Evolutionary conservation across 768 basidiomycete species (phyloP).

Genomic region (Dioszegia hungarica): DNA sequence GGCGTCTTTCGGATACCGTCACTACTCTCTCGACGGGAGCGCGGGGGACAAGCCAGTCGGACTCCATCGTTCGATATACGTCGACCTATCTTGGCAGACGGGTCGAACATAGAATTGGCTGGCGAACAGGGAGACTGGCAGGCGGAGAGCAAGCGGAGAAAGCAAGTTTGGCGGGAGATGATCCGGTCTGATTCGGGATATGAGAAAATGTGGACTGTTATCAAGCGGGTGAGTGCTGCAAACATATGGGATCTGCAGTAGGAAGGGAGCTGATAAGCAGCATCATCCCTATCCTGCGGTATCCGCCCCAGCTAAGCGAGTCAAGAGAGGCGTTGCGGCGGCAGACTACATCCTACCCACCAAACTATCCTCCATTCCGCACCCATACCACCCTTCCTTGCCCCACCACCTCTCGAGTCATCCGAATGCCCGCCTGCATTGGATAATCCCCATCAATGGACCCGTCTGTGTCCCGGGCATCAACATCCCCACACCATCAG

Average conservation of each 20-base stretch:
- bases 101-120: too few species aligned
- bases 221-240: conserved; percentile 17
- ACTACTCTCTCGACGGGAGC: too few species aligned
- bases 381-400: conserved; percentile 35
- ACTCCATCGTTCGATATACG: too few species aligned
- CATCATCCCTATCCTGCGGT: conserved; percentile 6
- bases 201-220: conserved; percentile 10
- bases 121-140: conserved; percentile 2
- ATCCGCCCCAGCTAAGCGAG: too few species aligned
- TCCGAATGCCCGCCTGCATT: conserved; percentile 25
- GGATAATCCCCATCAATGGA: conserved; percentile 41
- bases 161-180: conserved; percentile 16
- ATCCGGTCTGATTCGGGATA: conserved; percentile 8
- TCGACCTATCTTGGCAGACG: neutral
- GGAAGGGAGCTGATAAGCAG: neutral
- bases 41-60: too few species aligned
- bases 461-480: conserved; percentile 22
- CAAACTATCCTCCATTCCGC: conserved; percentile 1
- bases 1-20: too few species aligned
- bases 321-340: too few species aligned
- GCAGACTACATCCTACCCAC: conserved; percentile 8
- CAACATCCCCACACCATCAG: neutral
- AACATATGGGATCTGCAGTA: neutral
- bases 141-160: conserved; percentile 16
- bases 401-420: conserved; percentile 11